These are phyloP conservation scores for Dioszegia crocea DNA, from an alignment of 768 basidiomycete genomes.

Conservation along the genomic window DNA sequence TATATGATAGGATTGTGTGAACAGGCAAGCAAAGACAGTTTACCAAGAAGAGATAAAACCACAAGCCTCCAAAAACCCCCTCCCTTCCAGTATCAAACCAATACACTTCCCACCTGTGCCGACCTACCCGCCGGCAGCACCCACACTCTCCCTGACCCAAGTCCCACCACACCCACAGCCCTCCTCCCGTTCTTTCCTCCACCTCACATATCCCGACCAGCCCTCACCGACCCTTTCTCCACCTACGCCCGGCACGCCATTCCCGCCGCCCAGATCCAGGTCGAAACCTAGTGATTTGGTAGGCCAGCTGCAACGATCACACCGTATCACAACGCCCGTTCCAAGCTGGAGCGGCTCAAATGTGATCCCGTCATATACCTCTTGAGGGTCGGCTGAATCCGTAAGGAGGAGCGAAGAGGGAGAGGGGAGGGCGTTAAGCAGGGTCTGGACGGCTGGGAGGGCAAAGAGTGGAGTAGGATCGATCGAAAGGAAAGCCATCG, in stretches of 20 bases:
- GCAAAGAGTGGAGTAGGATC: constrained; percentile 7
- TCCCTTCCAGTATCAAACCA: too few species aligned
- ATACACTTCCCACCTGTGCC: too few species aligned
- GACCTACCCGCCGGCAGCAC: neutral
- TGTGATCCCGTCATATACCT: constrained; percentile 20
- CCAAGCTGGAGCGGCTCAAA: constrained; percentile 8
- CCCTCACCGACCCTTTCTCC: neutral
- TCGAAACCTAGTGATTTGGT: constrained; percentile 11
- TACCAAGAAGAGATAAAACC: too few species aligned
- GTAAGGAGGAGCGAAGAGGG: constrained; percentile 25
- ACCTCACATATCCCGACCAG: neutral
- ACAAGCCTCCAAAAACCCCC: too few species aligned
- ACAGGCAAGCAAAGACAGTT: neutral
- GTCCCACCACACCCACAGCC: constrained; percentile 36
- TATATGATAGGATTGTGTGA: too few species aligned
- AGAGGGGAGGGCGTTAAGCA: constrained; percentile 16
- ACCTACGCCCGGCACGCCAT: neutral
- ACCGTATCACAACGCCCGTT: neutral
- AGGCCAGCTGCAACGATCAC: neutral
- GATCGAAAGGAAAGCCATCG: neutral
- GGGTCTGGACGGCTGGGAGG: neutral
- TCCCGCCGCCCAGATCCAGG: neutral
- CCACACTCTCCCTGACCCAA: constrained; percentile 18
- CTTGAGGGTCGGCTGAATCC: neutral
- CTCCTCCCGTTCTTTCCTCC: constrained; percentile 16